Evolutionary conservation across 2,329 filamentous ascomycete species (phyloP), one percentile per base, ranked within the genome.

Genomic region (Alternaria solani): DNA sequence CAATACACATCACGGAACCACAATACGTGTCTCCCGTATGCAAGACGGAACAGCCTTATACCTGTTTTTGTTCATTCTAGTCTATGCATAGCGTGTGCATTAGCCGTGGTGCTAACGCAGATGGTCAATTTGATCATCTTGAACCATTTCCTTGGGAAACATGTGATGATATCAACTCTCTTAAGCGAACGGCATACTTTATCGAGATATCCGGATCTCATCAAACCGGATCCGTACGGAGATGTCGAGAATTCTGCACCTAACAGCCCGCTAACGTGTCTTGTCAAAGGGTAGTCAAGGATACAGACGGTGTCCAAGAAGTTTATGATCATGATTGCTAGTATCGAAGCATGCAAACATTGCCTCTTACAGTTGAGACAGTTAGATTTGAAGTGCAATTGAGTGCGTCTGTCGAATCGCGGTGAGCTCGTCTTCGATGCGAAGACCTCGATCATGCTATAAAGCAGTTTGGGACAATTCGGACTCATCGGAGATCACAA

Each of bases 1-100:
- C 32, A 49, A 49, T 44, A 34, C 41, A 51, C 39, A 36, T 59
- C 49, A 47, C 18, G 14, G 7, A 55, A 47, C 51, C 51, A 34
- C 28, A 25, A 49, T 5, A 36, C 32, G 20, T 32, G 20, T 36
- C 14, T 49, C 20, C 20, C 6, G 23, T 20, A 36, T 49, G 46
- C 30, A 36, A 25, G 42, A 26, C 32, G 20, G 20, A 1, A 49
- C 8, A n/a, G 14, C 9, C 20, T 14, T 12, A 7, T 11, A 38
- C 20, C 14, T 18, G 23, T 18, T 14, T 5, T n/a, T 20, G 38
- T 38, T 49, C 46, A 20, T 36, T 49, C 3, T 12, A 25, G 16
- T 5, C 11, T n/a, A 12, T 25, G 7, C 18, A 25, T 25, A 20
- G 14, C 5, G 4, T 36, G 2, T 49, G n/a, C 32, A 32, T 25